A percentile compares a stretch with the other conserved stretches of the same genome.
Conservation (phyloP, 2,329 filamentous ascomycete species). For the Xylaria sp. region DNA sequence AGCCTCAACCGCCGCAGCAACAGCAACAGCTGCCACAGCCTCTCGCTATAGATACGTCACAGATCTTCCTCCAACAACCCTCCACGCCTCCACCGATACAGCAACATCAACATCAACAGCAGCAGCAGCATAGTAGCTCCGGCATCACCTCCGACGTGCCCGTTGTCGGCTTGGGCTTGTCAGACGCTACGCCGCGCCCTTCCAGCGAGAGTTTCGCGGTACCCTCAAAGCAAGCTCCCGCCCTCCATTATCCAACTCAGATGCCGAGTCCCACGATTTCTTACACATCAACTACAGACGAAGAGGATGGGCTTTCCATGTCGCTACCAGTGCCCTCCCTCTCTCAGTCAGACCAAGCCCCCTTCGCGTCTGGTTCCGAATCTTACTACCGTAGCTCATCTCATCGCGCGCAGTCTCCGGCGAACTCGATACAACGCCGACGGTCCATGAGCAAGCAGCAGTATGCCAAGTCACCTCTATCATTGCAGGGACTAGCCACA, state of each 20-base stretch:
- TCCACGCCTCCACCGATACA: slow-evolving; percentile 40
- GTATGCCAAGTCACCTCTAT: slow-evolving; percentile 69
- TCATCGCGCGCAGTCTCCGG: slow-evolving; percentile 38
- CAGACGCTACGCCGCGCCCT: slow-evolving; percentile 58
- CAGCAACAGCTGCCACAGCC: slow-evolving; percentile 58
- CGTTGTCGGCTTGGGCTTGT: slow-evolving; percentile 59
- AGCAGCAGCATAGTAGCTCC: slow-evolving; percentile 10
- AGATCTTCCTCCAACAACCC: slow-evolving; percentile 31
- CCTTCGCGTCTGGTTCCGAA: slow-evolving; percentile 68
- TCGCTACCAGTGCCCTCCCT: slow-evolving; percentile 58
- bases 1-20: slow-evolving; percentile 56
- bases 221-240: slow-evolving; percentile 35
- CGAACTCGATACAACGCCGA: slow-evolving; percentile 54
- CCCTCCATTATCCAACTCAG: slow-evolving; percentile 41
- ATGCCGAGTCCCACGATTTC: slow-evolving; percentile 65
- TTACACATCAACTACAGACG: slow-evolving; percentile 81
- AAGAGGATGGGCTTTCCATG: slow-evolving; percentile 79
- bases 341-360: slow-evolving; percentile 53
- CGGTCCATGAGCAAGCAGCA: slow-evolving; percentile 56
- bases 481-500: slow-evolving; percentile 63
- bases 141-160: slow-evolving; percentile 23
- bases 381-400: slow-evolving; percentile 65
- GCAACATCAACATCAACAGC: slow-evolving; percentile 21
- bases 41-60: slow-evolving; percentile 37
- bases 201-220: slow-evolving; percentile 57